A percentile compares a stretch with the other conserved stretches of the same genome.
These are phyloP conservation scores for Mycena haematopus DNA, from an alignment of 768 basidiomycete species.

Conservation along the genomic window DNA sequence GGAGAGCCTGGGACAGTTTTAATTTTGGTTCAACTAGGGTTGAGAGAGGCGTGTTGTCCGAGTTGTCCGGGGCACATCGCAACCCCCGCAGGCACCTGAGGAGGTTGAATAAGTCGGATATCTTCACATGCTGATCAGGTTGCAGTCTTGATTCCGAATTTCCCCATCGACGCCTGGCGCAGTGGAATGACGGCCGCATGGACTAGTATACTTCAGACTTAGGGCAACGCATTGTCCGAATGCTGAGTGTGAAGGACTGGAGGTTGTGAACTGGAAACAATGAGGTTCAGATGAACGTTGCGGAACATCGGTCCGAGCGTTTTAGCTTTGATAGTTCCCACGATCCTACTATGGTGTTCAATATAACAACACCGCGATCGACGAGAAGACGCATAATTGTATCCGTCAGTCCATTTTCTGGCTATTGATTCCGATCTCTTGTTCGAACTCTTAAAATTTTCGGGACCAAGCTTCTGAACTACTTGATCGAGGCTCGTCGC, in stretches of 20 bases:
- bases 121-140: neutral
- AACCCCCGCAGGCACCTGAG: conserved; percentile 4
- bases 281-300: neutral
- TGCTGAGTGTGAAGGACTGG: neutral
- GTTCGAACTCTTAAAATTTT: no score
- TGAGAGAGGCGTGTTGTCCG: neutral
- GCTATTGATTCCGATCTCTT: no score
- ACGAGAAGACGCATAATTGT: no score
- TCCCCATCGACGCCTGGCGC: neutral
- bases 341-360: no score
- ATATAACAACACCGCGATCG: no score
- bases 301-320: conserved; percentile 2
- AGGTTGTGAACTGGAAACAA: neutral
- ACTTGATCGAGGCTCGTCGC: no score
- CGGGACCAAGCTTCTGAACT: neutral
- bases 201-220: neutral
- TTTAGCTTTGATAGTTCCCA: neutral
- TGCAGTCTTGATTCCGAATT: neutral
- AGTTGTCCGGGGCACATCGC: neutral
- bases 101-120: no score
- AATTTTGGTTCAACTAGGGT: neutral
- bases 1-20: neutral
- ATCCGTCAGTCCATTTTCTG: no score
- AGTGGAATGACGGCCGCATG: neutral
- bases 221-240: neutral